Conservation (phyloP, 306 rosid species). For the Acmispon strigosus region DNA sequence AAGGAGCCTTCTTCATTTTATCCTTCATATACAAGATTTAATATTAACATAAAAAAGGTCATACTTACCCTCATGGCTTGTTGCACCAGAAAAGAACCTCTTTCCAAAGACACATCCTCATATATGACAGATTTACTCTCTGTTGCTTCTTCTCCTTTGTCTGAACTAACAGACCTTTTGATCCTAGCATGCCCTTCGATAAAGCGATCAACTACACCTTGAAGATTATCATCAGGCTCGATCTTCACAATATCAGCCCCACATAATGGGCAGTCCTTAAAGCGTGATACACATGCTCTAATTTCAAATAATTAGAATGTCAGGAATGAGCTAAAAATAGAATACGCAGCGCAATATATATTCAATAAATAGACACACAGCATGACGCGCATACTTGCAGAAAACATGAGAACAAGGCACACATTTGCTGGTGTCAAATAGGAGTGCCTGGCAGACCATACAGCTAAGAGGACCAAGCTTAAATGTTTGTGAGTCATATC, state of each 20-base stretch:
- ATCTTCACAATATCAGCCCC: constrained; percentile 87
- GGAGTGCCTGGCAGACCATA: constrained; percentile 57
- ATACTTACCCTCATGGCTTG: constrained; percentile 95
- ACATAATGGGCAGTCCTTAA: constrained; percentile 85
- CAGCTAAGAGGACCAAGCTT: constrained; percentile 98
- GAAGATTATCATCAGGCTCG: constrained; percentile 68
- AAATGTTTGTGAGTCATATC: constrained; percentile 73
- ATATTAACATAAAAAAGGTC: neutral
- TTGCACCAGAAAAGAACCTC: constrained; percentile 94
- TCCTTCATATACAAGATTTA: constrained; percentile 6
- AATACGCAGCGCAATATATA: neutral
- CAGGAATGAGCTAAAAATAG: constrained; percentile 8
- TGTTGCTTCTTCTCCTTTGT: constrained; percentile 40
- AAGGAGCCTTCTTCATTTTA: constrained; percentile 6
- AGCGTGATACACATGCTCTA: constrained; percentile 77
- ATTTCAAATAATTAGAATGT: constrained; percentile 5
- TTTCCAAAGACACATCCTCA: constrained; percentile 93
- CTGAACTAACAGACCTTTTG: constrained; percentile 58
- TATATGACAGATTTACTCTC: constrained; percentile 62
- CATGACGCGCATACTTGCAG: constrained; percentile 58
- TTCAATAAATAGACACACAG: neutral
- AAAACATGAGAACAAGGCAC: constrained; percentile 74
- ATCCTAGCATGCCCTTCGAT: constrained; percentile 98
- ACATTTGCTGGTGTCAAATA: constrained; percentile 54
- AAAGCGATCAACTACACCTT: constrained; percentile 76